Base-by-base conservation (phyloP, 164 flowering plant species). In the Magnolia sinica region DNA sequence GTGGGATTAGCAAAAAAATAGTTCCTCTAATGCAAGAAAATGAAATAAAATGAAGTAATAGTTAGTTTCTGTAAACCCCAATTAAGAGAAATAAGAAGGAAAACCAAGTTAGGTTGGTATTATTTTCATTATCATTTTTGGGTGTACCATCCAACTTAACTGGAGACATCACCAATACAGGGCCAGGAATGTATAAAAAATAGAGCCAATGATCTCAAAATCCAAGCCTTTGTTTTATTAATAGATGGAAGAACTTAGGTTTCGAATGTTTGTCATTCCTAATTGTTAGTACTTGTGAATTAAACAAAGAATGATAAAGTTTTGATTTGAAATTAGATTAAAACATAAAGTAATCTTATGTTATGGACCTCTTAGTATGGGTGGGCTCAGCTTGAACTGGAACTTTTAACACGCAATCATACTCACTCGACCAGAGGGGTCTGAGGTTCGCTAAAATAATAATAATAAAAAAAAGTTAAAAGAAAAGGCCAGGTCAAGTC, bases 171-270 rank as follows among this genome's bases (percentile, higher is more conserved):
- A 63, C 7, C 8, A 63, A 63, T 37, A 7, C n/a, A 63, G 4
- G 65, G 20, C 20, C 9, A 18, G 65, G 65, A 66, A 20, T 66
- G 13, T 27, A 24, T 22, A 24, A 66, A 66, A 66, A 10, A 24
- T 66, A 22, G 14, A 69, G 51, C 51, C 72, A 5, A 69, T 22
- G 22, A 37, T 69, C 51, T 18, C 16, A 69, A 69, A 4, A 29
- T 3, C 2, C 20, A 5, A 29, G 8, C 16, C 10, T 24, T n/a
- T 58, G 14, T 31, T 55, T 68, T n/a, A n/a, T 11, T 45, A 70
- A 37, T 76, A n/a, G 51, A 59, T 29, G 55, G 73, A 76, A 76
- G 55, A 70, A 58, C 73, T 69, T 7, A 31, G 18, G 20, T 24
- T 19, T 68, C 64, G 68, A 64, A 74, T 20, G 76, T 45, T 64